Evolutionary conservation across 768 basidiomycete genomes (phyloP).

Genomic region (Filobasidium wieringae): DNA sequence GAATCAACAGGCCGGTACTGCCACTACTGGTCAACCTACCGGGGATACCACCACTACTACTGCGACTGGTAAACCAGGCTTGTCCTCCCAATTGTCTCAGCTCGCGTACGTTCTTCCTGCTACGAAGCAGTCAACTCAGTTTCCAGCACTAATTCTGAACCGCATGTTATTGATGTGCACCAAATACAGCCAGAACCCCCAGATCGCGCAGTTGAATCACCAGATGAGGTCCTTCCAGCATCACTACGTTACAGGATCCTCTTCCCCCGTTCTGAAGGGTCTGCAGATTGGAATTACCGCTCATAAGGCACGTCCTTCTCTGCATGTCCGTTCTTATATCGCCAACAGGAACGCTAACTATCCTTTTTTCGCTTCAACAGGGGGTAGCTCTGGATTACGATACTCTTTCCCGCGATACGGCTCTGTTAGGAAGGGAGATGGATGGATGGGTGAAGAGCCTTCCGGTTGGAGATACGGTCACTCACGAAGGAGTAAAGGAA

Average conservation of each 20-base stretch:
- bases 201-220: constrained; percentile 8
- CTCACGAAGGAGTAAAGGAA: neutral
- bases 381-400: constrained; percentile 15
- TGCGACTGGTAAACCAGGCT: neutral
- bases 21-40: neutral
- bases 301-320: constrained; percentile 5
- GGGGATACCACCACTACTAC: neutral
- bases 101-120: neutral
- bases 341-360: too few relatives aligned
- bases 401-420: constrained; percentile 8
- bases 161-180: too few relatives aligned
- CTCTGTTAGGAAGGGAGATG: constrained; percentile 6
- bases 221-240: constrained; percentile 10
- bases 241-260: constrained; percentile 5
- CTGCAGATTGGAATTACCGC: constrained; percentile 13
- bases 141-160: too few relatives aligned
- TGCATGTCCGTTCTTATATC: too few relatives aligned
- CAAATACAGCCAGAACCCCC: constrained; percentile 10
- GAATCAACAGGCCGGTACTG: neutral
- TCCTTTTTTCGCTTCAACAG: neutral
- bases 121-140: too few relatives aligned
- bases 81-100: constrained; percentile 2
- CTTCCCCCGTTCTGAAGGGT: constrained; percentile 1
- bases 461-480: neutral
- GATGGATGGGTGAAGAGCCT: constrained; percentile 11